Evolutionary conservation across 345 rosid genomes (phyloP), one percentile per base, ranked within the genome.

Genomic region (Punica granatum): DNA sequence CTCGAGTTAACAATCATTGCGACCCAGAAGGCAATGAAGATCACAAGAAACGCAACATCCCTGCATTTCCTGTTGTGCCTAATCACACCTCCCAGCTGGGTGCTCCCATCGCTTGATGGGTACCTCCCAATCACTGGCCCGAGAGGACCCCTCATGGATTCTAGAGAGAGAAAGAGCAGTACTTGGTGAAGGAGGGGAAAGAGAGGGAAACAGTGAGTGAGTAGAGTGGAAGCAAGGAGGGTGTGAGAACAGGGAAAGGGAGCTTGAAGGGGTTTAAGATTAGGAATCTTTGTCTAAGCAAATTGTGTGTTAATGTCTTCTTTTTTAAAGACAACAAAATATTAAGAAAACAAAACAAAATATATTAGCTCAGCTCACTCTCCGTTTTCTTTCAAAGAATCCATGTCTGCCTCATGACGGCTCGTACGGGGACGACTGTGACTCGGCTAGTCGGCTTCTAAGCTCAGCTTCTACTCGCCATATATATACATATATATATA

Each of bases 1-100:
- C 99, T 94, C 44, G 97, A 94, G 79, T 94, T 91, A 28, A 91
- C 99, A 82, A 91, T 84, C 99, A 94, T 89, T 25, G 97, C 90
- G 74, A 94, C 79, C 99, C 99, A 94, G 78, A 91, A 94, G 30
- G 95, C 88, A 36, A 89, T 82, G 70, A 91, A 94, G 69, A 94
- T 67, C 63, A 91, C 75, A 37, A 91, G 96, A 80, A 91, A 88
- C 9, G 82, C 84, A 72, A 89, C 75, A 79, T 94, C 99, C 80
- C 95, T 80, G 68, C 97, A 94, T 75, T 91, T 91, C 84, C 99
- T 85, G 76, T 89, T 89, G 81, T 84, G 99, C 62, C 78, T 88
- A 59, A 91, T 86, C 80, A 94, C 88, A 74, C 99, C 99, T 77
- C 83, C 96, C 69, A 86, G 67, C 69, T 80, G 82, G 32, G 80